A percentile compares a stretch with the other conserved stretches of the same genome.
Evolutionary conservation across 192 early-diverging fungal species (phyloP).

Genomic region (Backusella tarrabulga): DNA sequence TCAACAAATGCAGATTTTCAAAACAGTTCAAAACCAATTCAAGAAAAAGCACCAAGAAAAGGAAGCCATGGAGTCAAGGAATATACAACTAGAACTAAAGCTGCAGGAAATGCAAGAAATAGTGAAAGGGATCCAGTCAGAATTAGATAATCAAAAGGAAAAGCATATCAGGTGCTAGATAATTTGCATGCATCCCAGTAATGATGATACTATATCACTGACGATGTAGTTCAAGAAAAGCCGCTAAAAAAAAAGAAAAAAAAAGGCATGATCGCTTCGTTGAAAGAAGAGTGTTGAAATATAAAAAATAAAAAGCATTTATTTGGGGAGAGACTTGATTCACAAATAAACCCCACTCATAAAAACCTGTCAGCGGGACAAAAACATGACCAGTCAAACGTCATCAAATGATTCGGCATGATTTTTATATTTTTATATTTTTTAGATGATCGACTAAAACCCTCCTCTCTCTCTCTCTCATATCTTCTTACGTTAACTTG

Average conservation of each 20-base stretch:
- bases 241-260: not conserved
- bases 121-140: not conserved
- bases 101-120: not conserved
- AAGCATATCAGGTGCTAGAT: not conserved
- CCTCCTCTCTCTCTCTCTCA: not conserved
- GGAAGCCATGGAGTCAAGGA: not conserved
- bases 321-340: not conserved
- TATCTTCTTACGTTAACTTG: not conserved
- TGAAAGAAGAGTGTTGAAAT: not conserved
- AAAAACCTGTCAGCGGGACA: not conserved
- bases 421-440: not conserved
- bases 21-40: not conserved
- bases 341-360: not conserved
- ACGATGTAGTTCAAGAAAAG: not conserved
- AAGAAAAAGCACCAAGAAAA: not conserved
- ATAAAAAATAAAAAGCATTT: not conserved
- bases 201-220: not conserved
- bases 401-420: constrained; percentile 8
- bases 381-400: constrained; percentile 8
- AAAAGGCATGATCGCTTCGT: not conserved
- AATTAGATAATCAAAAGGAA: not conserved
- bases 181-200: not conserved
- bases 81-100: not conserved
- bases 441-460: not conserved
- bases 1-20: not conserved